These are phyloP conservation scores for Coemansia sp. DNA, from an alignment of 192 early-diverging fungal species.

Conservation along the genomic window DNA sequence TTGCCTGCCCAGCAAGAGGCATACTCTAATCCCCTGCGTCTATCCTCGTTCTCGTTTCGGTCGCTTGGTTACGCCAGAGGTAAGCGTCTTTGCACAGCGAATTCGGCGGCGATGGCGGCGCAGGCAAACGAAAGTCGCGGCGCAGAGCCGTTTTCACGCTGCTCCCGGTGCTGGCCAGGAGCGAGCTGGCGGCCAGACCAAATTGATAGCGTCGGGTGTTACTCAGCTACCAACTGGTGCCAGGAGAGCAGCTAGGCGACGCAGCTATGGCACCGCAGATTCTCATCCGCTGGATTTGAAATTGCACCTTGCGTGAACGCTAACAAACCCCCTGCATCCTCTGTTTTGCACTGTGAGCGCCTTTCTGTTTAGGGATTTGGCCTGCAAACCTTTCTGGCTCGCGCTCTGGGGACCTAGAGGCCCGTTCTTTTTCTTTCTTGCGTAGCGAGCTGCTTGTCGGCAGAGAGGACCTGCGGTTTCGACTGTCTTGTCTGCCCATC, in stretches of 20 bases:
- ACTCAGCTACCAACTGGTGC: too few species aligned
- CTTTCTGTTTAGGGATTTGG: background rate
- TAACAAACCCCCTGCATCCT: background rate
- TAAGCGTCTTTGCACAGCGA: background rate
- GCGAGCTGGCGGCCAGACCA: too few species aligned
- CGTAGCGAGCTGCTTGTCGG: background rate
- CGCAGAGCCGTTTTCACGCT: background rate
- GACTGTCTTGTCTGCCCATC: too few species aligned
- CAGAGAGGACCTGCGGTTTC: background rate
- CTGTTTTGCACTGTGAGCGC: background rate
- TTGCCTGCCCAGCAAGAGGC: background rate
- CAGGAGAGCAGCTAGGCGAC: background rate
- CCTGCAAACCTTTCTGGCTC: background rate
- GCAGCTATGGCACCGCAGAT: background rate
- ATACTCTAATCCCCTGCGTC: background rate
- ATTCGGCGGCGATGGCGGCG: too few species aligned
- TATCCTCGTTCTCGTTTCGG: background rate
- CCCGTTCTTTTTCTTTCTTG: background rate
- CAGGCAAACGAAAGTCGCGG: background rate
- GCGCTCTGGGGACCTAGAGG: slow-evolving; percentile 1
- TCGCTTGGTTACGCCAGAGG: background rate
- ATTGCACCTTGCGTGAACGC: background rate
- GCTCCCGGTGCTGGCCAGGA: too few species aligned
- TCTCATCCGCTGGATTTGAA: slow-evolving; percentile 1
- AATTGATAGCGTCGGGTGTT: too few species aligned